Conservation (phyloP, 805 yeast species). For the Candida sanyiensis region DNA sequence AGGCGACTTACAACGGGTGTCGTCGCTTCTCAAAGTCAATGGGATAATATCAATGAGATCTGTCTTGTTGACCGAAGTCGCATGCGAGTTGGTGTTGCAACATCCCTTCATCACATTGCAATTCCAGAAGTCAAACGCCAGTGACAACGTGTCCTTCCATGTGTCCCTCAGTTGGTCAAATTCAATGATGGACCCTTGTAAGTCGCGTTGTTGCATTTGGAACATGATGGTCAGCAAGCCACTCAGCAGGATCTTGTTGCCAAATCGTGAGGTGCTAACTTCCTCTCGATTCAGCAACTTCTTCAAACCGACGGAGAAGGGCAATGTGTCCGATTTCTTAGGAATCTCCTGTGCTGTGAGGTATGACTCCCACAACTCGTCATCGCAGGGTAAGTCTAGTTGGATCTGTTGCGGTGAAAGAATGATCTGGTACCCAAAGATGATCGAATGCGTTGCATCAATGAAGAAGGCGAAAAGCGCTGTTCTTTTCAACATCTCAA, state of each 20-base stretch:
- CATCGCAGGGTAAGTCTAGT: conserved; percentile 57
- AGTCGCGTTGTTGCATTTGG: conserved; percentile 68
- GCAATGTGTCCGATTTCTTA: conserved; percentile 26
- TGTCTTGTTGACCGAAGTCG: conserved; percentile 20
- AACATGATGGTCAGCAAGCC: conserved; percentile 63
- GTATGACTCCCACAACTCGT: conserved; percentile 48
- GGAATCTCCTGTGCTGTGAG: conserved; percentile 26
- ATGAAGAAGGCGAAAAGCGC: conserved; percentile 78
- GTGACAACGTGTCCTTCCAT: conserved; percentile 69
- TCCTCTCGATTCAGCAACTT: conserved; percentile 48
- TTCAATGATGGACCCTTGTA: conserved; percentile 48
- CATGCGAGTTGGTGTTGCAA: conserved; percentile 21
- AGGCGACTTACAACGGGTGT: conserved; percentile 55
- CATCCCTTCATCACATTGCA: conserved; percentile 37
- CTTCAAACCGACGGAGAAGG: conserved; percentile 54
- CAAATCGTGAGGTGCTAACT: conserved; percentile 47
- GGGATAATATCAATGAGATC: conserved; percentile 17
- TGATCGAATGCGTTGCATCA: conserved; percentile 72
- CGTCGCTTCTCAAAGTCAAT: conserved; percentile 25
- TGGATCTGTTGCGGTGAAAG: conserved; percentile 58
- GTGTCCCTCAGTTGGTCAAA: conserved; percentile 36
- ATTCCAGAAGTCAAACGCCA: conserved; percentile 68
- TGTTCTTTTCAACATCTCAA: conserved; percentile 70
- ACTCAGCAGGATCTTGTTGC: conserved; percentile 59
- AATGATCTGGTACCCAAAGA: conserved; percentile 66